Conservation (phyloP, 2,329 filamentous ascomycete genomes). For the Microdochium paspali region DNA sequence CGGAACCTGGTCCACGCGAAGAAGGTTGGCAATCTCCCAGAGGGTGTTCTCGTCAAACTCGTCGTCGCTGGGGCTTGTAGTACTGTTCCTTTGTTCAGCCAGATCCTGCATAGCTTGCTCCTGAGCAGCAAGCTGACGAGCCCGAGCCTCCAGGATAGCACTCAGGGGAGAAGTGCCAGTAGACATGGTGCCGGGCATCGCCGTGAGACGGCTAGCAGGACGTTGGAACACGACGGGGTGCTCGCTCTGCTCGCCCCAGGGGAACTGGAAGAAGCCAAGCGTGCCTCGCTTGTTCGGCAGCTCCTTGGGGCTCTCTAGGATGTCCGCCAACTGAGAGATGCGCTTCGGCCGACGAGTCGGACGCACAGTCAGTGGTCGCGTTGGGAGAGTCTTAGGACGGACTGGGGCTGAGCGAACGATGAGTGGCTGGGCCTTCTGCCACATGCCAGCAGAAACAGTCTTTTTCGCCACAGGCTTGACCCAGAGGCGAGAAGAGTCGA, state of each 20-base stretch:
- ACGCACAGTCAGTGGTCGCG: constrained; percentile 38
- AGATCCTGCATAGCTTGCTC: constrained; percentile 39
- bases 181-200: constrained; percentile 43
- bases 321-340: constrained; percentile 52
- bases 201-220: constrained; percentile 5
- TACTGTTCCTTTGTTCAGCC: constrained; percentile 26
- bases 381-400: constrained; percentile 9
- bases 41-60: constrained; percentile 53
- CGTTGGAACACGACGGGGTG: constrained; percentile 25
- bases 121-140: constrained; percentile 24
- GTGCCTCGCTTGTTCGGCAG: constrained; percentile 48
- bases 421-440: constrained; percentile 10
- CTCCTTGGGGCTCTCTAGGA: constrained; percentile 51
- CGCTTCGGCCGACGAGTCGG: constrained; percentile 46
- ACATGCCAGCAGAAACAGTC: constrained; percentile 9
- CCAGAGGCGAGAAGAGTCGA: neutral
- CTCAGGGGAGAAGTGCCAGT: constrained; percentile 23
- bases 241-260: constrained; percentile 56
- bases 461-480: neutral
- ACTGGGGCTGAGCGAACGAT: constrained; percentile 10
- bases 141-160: constrained; percentile 20
- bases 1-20: constrained; percentile 41
- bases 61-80: constrained; percentile 28
- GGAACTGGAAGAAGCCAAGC: constrained; percentile 56
- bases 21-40: constrained; percentile 54